Conservation (phyloP, 179 eudicot species). For the Camellia oleifera region DNA sequence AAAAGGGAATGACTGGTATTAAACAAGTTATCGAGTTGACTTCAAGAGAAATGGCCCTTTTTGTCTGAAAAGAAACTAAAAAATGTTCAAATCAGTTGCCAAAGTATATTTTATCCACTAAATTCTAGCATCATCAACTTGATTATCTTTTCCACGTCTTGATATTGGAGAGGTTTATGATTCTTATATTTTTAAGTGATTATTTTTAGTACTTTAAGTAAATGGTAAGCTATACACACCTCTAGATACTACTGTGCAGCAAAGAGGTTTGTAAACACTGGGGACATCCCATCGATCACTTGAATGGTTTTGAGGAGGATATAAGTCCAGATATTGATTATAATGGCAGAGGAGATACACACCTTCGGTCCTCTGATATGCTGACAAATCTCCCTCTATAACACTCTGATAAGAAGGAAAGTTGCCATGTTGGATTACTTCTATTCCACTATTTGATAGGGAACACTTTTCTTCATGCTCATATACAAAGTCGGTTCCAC, state of each 20-base stretch:
- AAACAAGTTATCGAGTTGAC: background rate
- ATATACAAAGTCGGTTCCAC: background rate
- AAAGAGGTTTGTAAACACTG: background rate
- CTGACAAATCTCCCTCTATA: constrained; percentile 4
- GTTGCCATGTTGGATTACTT: background rate
- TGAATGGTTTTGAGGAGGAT: constrained; percentile 3
- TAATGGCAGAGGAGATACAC: constrained; percentile 10
- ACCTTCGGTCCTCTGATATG: background rate
- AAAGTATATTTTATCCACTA: background rate
- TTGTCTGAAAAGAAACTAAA: background rate
- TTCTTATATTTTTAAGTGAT: background rate
- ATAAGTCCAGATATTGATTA: background rate
- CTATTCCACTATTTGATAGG: background rate
- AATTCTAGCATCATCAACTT: background rate
- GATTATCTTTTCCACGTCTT: background rate
- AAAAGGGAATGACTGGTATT: background rate
- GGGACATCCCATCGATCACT: background rate
- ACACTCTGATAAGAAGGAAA: background rate
- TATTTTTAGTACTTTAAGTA: background rate
- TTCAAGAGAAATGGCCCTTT: background rate
- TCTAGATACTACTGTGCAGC: background rate
- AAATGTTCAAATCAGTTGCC: background rate
- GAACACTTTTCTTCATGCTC: background rate
- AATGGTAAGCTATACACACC: background rate
- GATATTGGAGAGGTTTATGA: background rate